Evolutionary conservation across 148 eudicot genomes (phyloP), one percentile per base, ranked within the genome.

Genomic region (Amaranthus cruentus): DNA sequence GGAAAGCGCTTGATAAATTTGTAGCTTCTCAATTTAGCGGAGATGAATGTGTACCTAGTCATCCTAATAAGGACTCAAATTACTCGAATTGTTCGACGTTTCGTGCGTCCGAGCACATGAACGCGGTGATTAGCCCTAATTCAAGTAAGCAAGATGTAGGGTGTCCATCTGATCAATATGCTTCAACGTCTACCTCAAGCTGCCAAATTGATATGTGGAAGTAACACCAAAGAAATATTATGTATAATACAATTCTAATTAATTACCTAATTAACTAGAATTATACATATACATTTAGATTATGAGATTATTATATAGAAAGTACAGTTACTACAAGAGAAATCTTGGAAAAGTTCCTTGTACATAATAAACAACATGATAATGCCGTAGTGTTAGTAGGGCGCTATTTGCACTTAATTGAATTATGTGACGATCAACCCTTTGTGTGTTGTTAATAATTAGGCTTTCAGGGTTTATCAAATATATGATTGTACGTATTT

Each of bases 11-110:
- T 11, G 97, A 91, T 12, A 91, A 87, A 74, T 89, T 91, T 77
- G 97, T 91, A 55, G 97, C 97, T 12, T 87, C 91, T 79, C 97
- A 89, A 71, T 85, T 91, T 11, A 86, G 97, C 81, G 86, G 86
- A 53, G 91, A 84, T 68, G 78, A 81, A 6, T 28, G 0, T 28
- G 66, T 75, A 6, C 69, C 71, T 64, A 21, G 59, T 64, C 44
- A 56, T 65, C 58, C 66, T n/a, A 71, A 11, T 47, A 84, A 76
- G 71, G 90, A 76, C 55, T 65, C 79, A 7, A 73, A 76, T 56
- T 80, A 77, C 79, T 57, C 78, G 9, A 78, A 78, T 68, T 44
- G 66, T 51, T 74, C 72, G 47, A 53, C 81, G 50, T 82, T 84
- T 70, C 84, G 80, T 7, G 80, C 71, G 72, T 70, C 81, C 15